Evolutionary conservation across 1,139 yeast genomes (phyloP).

Genomic region (Candida sanyaensis): DNA sequence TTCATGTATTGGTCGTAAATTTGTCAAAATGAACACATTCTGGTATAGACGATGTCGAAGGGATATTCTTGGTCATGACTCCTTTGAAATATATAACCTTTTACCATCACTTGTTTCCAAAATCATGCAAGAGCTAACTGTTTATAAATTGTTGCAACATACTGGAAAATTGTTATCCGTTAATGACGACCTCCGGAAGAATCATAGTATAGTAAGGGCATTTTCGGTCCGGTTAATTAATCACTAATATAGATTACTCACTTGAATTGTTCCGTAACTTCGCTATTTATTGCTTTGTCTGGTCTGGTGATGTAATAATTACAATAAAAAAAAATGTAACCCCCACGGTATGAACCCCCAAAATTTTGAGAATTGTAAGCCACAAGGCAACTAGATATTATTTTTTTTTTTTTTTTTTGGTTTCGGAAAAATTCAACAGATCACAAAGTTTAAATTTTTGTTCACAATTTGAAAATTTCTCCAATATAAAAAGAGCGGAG

Average conservation of each 20-base stretch:
- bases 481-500: background rate
- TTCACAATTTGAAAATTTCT: background rate
- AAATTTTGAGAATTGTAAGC: background rate
- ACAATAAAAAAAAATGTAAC: background rate
- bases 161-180: background rate
- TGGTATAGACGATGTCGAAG: conserved; percentile 11
- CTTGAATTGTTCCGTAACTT: too few relatives aligned
- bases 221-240: background rate
- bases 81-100: conserved; percentile 5
- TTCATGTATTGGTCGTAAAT: conserved; percentile 35
- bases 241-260: background rate
- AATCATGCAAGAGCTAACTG: background rate
- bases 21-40: conserved; percentile 25
- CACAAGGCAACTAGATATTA: background rate
- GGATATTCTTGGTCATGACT: conserved; percentile 6
- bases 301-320: background rate
- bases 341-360: background rate
- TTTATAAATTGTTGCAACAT: background rate
- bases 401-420: too few relatives aligned
- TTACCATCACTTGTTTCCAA: background rate
- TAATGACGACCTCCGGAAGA: background rate
- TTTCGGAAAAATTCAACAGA: background rate
- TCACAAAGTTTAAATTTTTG: background rate
- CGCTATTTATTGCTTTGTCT: background rate
- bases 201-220: background rate